Evolutionary conservation across 768 basidiomycete genomes (phyloP), one percentile per base, ranked within the genome.

Genomic region (Serendipita vermifera): DNA sequence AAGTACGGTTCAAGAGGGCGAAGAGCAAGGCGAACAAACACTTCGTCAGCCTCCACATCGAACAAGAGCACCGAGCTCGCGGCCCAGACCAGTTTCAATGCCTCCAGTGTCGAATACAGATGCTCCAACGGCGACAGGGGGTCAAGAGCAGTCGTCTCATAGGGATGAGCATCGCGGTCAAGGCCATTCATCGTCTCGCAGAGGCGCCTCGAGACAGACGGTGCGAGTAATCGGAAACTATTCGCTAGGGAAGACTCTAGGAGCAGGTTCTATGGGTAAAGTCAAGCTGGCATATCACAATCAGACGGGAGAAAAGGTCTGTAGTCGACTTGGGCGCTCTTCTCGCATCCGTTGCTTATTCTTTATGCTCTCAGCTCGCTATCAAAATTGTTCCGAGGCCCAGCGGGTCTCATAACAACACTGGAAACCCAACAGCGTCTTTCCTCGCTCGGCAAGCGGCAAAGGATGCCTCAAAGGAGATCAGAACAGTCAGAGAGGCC

Each of bases 381-480:
- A 87, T 98, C 72, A 98, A 98, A 76, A 98, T 99, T 63, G 81
- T 99, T 24, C 96, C 96, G 22, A 82, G 96, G 24, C 64, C 72
- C 31, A 74, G 76, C 51, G 75, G 75, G 53, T 63, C 71, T 26
- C 66, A 59, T 58, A 48, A 64, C 1, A 41, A 56, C 20, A 39
- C 29, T 13, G 57, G 57, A 11, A 51, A 60, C n/a, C 75, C 72
- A 59, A 73, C 72, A 56, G 72, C 73, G 40, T 80, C 81, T 40
- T 77, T 80, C 17, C 68, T 77, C 6, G 82, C 84, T 55, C 89
- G 89, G 64, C 87, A 89, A 62, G 86, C 86, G 22, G 75, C 62
- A 74, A 93, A 77, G 69, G 96, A 99, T 63, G 87, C 87, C 39
- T 89, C 88, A 14, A 99, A 99, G 71, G 96, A 99, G 71, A 86